These are phyloP conservation scores for Paragyromitra xinjiangensis DNA, from an alignment of 495 filamentous ascomycete genomes.

Conservation along the genomic window DNA sequence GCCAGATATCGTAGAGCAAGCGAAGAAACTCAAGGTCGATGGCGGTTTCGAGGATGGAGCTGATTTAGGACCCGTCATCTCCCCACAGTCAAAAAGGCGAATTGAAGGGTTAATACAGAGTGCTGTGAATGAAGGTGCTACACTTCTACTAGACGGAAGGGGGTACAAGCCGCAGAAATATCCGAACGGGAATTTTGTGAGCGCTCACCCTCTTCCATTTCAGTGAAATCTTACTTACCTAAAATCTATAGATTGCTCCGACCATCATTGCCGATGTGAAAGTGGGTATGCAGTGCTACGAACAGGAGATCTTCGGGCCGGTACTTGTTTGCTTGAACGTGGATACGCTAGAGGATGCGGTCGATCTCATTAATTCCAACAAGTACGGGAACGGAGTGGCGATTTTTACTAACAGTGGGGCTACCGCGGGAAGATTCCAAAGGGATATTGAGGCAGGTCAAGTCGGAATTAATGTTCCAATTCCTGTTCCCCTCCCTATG, in stretches of 20 bases:
- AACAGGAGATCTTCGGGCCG: constrained; percentile 95
- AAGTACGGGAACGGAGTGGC: constrained; percentile 74
- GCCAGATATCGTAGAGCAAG: constrained; percentile 86
- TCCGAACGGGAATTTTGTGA: constrained; percentile 93
- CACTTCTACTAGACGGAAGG: constrained; percentile 90
- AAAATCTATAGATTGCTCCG: constrained; percentile 69
- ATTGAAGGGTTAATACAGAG: constrained; percentile 89
- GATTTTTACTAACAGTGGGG: constrained; percentile 70
- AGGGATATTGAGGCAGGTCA: constrained; percentile 77
- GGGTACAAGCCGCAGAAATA: constrained; percentile 90
- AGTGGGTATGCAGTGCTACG: constrained; percentile 91
- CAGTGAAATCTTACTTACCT: neutral
- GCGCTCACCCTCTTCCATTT: constrained; percentile 42
- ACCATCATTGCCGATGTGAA: constrained; percentile 96
- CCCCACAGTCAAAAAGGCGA: constrained; percentile 85
- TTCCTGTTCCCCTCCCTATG: constrained; percentile 82
- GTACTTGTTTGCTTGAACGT: constrained; percentile 87
- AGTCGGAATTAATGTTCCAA: constrained; percentile 84
- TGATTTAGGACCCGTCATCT: constrained; percentile 96
- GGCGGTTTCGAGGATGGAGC: constrained; percentile 94
- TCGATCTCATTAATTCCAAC: constrained; percentile 72
- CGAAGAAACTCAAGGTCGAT: constrained; percentile 87
- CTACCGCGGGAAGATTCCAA: constrained; percentile 70
- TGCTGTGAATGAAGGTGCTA: constrained; percentile 92
- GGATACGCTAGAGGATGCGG: constrained; percentile 80